Evolutionary conservation across 176 grass and related monocot genomes (phyloP), one percentile per base, ranked within the genome.

Genomic region (Oryza australiensis): DNA sequence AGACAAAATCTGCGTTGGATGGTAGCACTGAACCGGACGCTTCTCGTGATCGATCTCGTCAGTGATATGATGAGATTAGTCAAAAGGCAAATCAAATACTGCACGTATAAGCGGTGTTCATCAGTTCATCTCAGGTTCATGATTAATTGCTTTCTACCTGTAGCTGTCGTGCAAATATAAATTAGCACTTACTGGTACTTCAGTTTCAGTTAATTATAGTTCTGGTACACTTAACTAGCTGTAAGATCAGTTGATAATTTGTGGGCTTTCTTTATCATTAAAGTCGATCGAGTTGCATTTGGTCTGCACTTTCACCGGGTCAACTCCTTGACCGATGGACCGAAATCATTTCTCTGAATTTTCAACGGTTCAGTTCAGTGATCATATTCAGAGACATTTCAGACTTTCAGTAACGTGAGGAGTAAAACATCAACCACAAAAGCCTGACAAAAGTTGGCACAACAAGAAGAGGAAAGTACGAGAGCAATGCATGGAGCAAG

Each of bases 401-500:
- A 28, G 29, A 22, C 60, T 33, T 35, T 60, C 3, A 38, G 29
- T 12, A 76, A 9, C 64, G 41, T 32, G 35, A 16, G 13, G 4
- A 41, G 0, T 15, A 26, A 28, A n/a, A 20, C 45, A 69, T 37
- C 40, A 26, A 3, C 2, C 28, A 12, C 70, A 62, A 49, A 76
- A 30, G 8, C 62, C 7, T 16, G 12, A 60, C 26, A 15, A 65
- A 72, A 72, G 74, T 23, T 12, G 42, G 11, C 64, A 26, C 38
- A 32, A 35, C 13, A 35, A 30, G 63, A 71, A 66, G 70, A 7
- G 71, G 20, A 79, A 80, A 75, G 84, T 64, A 80, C 74, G n/a
- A 84, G 75, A 63, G 57, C 84, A 34, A 83, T 27, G 41, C 74
- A 51, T 1, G 70, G 64, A 87, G 75, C 57, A 86, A 82, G 73